Base-by-base conservation (phyloP, 352 stramenopile species). In the Phytophthora meadii region DNA sequence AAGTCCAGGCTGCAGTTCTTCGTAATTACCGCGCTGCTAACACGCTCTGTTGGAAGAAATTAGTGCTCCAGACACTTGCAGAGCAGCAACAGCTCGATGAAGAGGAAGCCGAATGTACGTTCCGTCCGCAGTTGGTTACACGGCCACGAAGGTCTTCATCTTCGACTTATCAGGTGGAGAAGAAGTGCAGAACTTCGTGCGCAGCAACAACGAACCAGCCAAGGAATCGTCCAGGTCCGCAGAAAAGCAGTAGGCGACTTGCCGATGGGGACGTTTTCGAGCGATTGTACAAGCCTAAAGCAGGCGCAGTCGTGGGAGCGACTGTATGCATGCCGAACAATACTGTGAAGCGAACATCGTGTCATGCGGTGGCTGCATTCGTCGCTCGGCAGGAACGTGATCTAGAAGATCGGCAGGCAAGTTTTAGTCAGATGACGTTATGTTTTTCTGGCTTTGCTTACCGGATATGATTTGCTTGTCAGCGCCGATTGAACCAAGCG, bases 21-120 rank as follows among this genome's bases (percentile, higher is more conserved):
- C 74, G 78, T 47, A 87, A 84, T 39, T 81, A 76, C 25, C 56
- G 66, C 50, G 61, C 68, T 34, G 59, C 72, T 28, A 52, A 45
- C 2, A 70, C 68, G 28, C 74, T 76, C 4, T 37, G 63, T 30
- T 84, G 72, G 70, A 81, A 76, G 24, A 84, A 73, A 24, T 25
- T 76, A 22, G 46, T 59, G 34, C 58, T 76, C 4, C 64, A 67
- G 40, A 58, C 46, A 11, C 47, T 70, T 36, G 28, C 37, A 24
- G 68, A 88, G 61, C 62, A 64, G 39, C 62, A 77, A 17, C 25
- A 62, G 8, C 27, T 72, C 0, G 25, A 63, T 24, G 42, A 68
- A 42, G 63, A 79, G 30, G 41, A 55, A 5, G 36, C 48, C 1
- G 59, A 78, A 42, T 85, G 79, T 59, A 79, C 61, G 2, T 88